A percentile compares a stretch with the other conserved stretches of the same genome.
Evolutionary conservation across 2,329 filamentous ascomycete species (phyloP).

Genomic region (Colletotrichum tanaceti): DNA sequence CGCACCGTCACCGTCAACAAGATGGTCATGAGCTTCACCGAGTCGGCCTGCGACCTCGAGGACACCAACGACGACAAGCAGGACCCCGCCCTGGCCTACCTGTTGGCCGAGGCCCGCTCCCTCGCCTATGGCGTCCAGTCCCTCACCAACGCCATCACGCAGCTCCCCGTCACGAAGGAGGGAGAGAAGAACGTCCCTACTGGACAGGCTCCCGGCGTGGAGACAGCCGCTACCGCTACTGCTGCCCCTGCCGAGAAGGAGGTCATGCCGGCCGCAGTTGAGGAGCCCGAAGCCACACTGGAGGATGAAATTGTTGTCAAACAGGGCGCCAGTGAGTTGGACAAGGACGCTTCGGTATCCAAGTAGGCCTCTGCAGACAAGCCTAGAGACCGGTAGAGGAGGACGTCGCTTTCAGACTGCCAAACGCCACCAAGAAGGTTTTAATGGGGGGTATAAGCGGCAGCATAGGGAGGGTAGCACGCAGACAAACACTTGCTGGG

Average conservation of each 20-base stretch:
- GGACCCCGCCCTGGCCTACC: not conserved
- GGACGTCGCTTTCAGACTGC: too few relatives aligned
- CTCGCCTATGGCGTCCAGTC: not conserved
- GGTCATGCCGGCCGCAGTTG: not conserved
- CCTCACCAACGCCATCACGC: not conserved
- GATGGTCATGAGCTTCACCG: not conserved
- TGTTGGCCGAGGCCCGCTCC: not conserved
- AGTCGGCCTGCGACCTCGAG: not conserved
- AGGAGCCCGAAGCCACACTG: not conserved
- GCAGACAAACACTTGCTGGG: too few relatives aligned
- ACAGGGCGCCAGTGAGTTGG: too few relatives aligned
- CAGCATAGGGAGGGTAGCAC: too few relatives aligned
- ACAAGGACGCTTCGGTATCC: too few relatives aligned
- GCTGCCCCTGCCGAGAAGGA: not conserved
- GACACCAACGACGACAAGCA: not conserved
- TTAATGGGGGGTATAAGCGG: too few relatives aligned
- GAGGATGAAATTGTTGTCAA: too few relatives aligned
- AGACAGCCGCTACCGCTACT: too few relatives aligned
- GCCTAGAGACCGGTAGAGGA: too few relatives aligned
- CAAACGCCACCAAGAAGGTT: too few relatives aligned
- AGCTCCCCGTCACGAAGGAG: not conserved
- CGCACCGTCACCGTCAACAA: not conserved
- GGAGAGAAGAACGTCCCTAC: not conserved
- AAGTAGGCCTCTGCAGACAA: too few relatives aligned
- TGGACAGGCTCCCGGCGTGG: not conserved